These are phyloP conservation scores for Cicer judaicum DNA, from an alignment of 306 rosid genomes.

Conservation along the genomic window DNA sequence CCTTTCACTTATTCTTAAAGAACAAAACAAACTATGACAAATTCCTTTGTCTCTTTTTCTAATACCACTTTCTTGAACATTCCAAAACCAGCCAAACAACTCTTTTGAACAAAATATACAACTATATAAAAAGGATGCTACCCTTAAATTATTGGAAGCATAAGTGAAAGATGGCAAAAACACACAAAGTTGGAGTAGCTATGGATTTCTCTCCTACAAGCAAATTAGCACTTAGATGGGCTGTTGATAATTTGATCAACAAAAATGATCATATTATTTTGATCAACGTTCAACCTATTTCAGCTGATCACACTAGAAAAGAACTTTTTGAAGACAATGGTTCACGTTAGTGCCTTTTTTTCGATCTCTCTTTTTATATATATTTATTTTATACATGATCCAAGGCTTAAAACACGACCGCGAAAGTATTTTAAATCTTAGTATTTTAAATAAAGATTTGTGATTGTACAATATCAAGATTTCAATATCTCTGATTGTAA, in stretches of 20 bases:
- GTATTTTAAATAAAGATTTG: not conserved
- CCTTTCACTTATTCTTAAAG: constrained; percentile 12
- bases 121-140: constrained; percentile 13
- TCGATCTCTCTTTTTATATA: not conserved
- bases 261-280: constrained; percentile 59
- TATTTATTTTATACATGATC: not conserved
- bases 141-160: constrained; percentile 16
- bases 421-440: not conserved
- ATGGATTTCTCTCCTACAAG: constrained; percentile 75
- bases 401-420: not conserved
- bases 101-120: not conserved
- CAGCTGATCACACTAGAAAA: constrained; percentile 64
- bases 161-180: constrained; percentile 48
- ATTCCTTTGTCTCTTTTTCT: not conserved
- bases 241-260: constrained; percentile 60
- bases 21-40: constrained; percentile 34
- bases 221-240: constrained; percentile 79
- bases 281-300: constrained; percentile 70
- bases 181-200: constrained; percentile 64
- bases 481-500: not conserved
- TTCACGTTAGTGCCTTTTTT: constrained; percentile 52
- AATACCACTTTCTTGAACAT: constrained; percentile 44
- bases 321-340: constrained; percentile 69
- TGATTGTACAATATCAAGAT: not conserved
- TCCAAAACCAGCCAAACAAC: constrained; percentile 20